Percentiles rank a stretch among this genome's conserved stretches.
These are phyloP conservation scores for Spathaspora hagerdaliae DNA, from an alignment of 805 yeast genomes.

Conservation along the genomic window DNA sequence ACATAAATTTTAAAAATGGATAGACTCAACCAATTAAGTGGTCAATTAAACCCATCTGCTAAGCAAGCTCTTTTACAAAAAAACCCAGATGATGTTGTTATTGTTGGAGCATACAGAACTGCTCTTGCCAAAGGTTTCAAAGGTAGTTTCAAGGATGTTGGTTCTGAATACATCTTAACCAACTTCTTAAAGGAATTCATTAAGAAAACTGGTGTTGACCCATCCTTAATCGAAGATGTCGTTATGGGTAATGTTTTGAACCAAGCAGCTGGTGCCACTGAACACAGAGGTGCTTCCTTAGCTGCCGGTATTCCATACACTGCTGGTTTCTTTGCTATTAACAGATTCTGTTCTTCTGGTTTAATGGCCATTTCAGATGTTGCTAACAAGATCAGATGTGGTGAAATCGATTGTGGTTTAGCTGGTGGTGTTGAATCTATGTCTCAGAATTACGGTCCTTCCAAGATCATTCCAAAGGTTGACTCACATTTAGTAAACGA, in stretches of 20 bases:
- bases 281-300: slow-evolving; percentile 86
- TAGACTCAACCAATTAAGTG: slow-evolving; percentile 44
- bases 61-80: slow-evolving; percentile 46
- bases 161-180: slow-evolving; percentile 72
- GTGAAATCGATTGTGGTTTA: slow-evolving; percentile 87
- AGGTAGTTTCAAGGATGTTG: slow-evolving; percentile 80
- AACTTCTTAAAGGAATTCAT: slow-evolving; percentile 63
- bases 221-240: slow-evolving; percentile 68
- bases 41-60: slow-evolving; percentile 39
- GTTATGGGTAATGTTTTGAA: slow-evolving; percentile 90
- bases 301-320: slow-evolving; percentile 88
- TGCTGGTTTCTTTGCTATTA: slow-evolving; percentile 75
- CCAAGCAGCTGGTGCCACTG: slow-evolving; percentile 91
- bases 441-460: slow-evolving; percentile 86
- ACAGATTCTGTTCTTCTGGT: slow-evolving; percentile 95
- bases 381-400: slow-evolving; percentile 80
- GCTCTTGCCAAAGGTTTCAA: slow-evolving; percentile 85
- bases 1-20: slow-evolving; percentile 24
- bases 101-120: slow-evolving; percentile 86
- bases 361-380: slow-evolving; percentile 85
- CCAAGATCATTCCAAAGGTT: slow-evolving; percentile 51
- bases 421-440: slow-evolving; percentile 94
- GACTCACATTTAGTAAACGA: slow-evolving; percentile 31
- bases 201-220: slow-evolving; percentile 47
- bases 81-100: slow-evolving; percentile 84